Evolutionary conservation across 345 rosid genomes (phyloP), one percentile per base, ranked within the genome.

Genomic region (Durio zibethinus): DNA sequence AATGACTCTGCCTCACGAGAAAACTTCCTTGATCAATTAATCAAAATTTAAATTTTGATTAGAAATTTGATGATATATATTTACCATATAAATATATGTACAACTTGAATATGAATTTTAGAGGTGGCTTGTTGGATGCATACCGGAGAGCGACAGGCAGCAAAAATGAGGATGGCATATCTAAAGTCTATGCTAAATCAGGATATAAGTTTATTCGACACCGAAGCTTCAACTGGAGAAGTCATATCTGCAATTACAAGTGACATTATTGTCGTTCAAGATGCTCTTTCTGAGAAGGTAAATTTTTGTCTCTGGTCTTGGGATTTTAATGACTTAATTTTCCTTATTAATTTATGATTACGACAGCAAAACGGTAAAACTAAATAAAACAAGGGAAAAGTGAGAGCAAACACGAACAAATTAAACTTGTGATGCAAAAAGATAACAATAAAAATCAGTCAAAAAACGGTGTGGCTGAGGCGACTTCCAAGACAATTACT

Each of bases 41-140:
- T 59, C n/a, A 74, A 74, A 40, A 3, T 21, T 45, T 5, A 20
- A 7, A 40, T n/a, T 38, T 40, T 42, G 2, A 16, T 59, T 42
- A 5, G 23, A 15, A 9, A 60, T 36, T 33, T 36, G 29, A 72
- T 50, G 18, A 31, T 10, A 38, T 36, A 42, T 42, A 3, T 21
- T 20, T 3, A 31, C 27, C 16, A 63, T 7, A 10, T 65, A 9
- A 0, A n/a, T 42, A 15, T 45, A 66, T 38, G 4, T 31, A 20
- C 23, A 73, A 73, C 29, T 43, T 60, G 43, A 21, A 61, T 60
- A 25, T 75, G 29, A 53, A 40, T 10, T 57, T 16, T 33, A 96
- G 99, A 96, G 97, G 99, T 96, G 77, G 93, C 90, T 52, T 96
- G 98, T 75, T 96, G 99, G 99, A 96, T 96, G 99, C 89, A 96